Evolutionary conservation across 2,329 filamentous ascomycete genomes (phyloP).

Genomic region (Sarocladium strictum): DNA sequence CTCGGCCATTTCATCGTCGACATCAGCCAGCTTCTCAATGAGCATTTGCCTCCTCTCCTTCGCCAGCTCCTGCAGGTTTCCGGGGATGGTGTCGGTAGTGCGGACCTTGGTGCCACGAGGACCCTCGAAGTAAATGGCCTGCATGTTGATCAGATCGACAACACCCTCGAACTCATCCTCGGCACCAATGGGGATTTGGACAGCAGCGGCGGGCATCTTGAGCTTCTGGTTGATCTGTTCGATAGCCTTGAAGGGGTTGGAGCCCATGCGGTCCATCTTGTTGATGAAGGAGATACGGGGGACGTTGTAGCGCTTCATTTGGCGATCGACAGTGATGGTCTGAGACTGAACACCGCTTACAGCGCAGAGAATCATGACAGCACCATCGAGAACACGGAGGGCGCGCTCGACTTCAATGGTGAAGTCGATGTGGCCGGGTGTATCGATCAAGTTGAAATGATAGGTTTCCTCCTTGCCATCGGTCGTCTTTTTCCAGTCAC

Average conservation of each 20-base stretch:
- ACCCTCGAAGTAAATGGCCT: slow-evolving; percentile 88
- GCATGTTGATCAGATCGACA: slow-evolving; percentile 88
- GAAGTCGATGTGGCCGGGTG: slow-evolving; percentile 97
- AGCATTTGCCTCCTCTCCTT: slow-evolving; percentile 78
- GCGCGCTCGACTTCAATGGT: slow-evolving; percentile 98
- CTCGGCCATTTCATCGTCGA: slow-evolving; percentile 96
- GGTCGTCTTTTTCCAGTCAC: slow-evolving; percentile 82
- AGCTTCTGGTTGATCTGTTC: slow-evolving; percentile 98
- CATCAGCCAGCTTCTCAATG: slow-evolving; percentile 92
- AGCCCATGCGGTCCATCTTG: slow-evolving; percentile 99
- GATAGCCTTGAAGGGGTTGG: slow-evolving; percentile 95
- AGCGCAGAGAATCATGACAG: slow-evolving; percentile 97
- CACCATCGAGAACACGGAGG: slow-evolving; percentile 88
- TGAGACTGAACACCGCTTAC: slow-evolving; percentile 96
- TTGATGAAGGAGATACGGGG: slow-evolving; percentile 95
- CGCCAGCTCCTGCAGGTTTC: slow-evolving; percentile 68
- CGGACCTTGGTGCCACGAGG: slow-evolving; percentile 71
- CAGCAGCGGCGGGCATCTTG: slow-evolving; percentile 83
- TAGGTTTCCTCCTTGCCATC: slow-evolving; percentile 83
- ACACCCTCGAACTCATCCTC: slow-evolving; percentile 92
- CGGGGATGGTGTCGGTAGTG: slow-evolving; percentile 74
- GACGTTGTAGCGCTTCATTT: slow-evolving; percentile 98
- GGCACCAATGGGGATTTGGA: slow-evolving; percentile 89
- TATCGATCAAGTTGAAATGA: slow-evolving; percentile 98
- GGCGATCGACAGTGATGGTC: slow-evolving; percentile 95